Conservation (phyloP, 2,329 filamentous ascomycete species). For the Penicillium janthinellum region DNA sequence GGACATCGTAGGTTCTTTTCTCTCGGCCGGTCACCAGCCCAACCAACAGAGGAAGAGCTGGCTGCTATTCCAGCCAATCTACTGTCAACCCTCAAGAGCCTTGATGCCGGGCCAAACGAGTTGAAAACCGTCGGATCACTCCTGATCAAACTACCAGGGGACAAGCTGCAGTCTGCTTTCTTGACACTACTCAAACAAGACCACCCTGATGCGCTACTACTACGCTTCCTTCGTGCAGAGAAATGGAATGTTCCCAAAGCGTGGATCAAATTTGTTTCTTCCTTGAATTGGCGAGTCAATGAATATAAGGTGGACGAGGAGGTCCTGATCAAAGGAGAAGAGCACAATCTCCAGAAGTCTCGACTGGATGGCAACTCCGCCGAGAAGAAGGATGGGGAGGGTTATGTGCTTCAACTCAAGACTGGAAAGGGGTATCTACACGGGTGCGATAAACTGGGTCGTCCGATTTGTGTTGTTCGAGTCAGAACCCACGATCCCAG, state of each 20-base stretch:
- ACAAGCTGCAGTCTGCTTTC: slow-evolving; percentile 20
- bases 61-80: slow-evolving; percentile 18
- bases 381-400: slow-evolving; percentile 26
- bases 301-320: slow-evolving; percentile 36
- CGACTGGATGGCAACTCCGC: slow-evolving; percentile 26
- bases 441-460: slow-evolving; percentile 39
- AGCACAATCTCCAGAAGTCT: slow-evolving; percentile 27
- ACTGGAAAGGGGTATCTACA: slow-evolving; percentile 45
- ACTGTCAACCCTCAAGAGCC: slow-evolving; percentile 11
- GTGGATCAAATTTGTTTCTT: slow-evolving; percentile 43
- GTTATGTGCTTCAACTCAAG: slow-evolving; percentile 42
- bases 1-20: slow-evolving; percentile 20
- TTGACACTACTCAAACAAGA: slow-evolving; percentile 33
- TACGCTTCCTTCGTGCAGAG: slow-evolving; percentile 46
- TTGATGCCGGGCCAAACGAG: slow-evolving; percentile 14
- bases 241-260: slow-evolving; percentile 46
- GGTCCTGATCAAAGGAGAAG: slow-evolving; percentile 40
- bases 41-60: slow-evolving; percentile 14
- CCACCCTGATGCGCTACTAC: slow-evolving; percentile 42
- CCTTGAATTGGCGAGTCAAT: slow-evolving; percentile 43
- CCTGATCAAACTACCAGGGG: slow-evolving; percentile 27
- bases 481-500: slow-evolving; percentile 38
- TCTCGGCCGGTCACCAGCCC: slow-evolving; percentile 10
- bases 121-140: slow-evolving; percentile 25
- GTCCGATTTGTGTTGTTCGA: slow-evolving; percentile 43